Base-by-base conservation (phyloP, 2,329 filamentous ascomycete genomes). In the Tolypocladium album region DNA sequence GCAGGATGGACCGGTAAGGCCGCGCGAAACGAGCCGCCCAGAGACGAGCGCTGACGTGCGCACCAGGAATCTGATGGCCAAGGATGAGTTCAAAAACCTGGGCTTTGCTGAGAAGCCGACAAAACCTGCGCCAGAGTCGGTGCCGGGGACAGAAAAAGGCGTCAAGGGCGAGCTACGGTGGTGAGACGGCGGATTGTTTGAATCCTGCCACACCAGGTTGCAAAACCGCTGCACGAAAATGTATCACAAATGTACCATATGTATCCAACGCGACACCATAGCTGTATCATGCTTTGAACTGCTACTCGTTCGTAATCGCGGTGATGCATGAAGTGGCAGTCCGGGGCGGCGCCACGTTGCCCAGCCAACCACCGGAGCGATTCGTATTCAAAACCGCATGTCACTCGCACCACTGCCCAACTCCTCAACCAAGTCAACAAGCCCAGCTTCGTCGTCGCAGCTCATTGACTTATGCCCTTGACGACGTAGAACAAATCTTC, bases 11-110 rank as follows among this genome's bases (percentile, higher is more conserved):
- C 67, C 85, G 87, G 92, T 96, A 78, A 71, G 87, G 58, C 24
- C 22, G 17, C 6, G 12, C n/a, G 36, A 3, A 13, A 38, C 45
- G 50, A 36, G 27, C 15, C 9, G 22, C 50, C 5, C 13, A 9
- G 45, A 40, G 40, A 56, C 24, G 20, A 27, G n/a, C 12, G 45
- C 58, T 59, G 50, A 45, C 57, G 56, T 27, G 13, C 39, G 24
- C 24, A 56, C 31, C 57, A 92, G 92, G 66, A 97, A 97, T 70
- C 78, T 99, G 39, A 99, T 99, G 94, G 92, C 92, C 9, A 90
- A 84, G 66, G 94, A 99, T 70, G 90, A 96, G 61, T 94, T 97
- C 75, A 91, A 89, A 74, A 99, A 99, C 70, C 78, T 99, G 47
- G 94, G 94, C 0, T 94, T 96, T 59, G 60, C 64, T 38, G 65